Evolutionary conservation across 768 basidiomycete species (phyloP).

Genomic region (Suillus lakei): DNA sequence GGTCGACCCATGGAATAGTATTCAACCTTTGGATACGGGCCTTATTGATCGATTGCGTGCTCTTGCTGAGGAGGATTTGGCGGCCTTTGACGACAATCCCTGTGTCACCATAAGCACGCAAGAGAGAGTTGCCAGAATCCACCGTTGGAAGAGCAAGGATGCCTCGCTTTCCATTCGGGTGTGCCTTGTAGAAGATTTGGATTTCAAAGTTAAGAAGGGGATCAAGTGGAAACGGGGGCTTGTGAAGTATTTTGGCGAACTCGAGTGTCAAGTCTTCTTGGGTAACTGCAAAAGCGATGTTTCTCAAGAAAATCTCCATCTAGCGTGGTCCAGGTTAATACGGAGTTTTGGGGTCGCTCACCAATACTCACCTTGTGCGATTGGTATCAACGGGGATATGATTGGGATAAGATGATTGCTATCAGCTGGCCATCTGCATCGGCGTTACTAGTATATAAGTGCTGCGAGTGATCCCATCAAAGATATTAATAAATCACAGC

Average conservation of each 20-base stretch:
- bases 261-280: constrained; percentile 37
- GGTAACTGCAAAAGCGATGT: constrained; percentile 31
- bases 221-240: constrained; percentile 33
- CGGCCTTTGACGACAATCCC: constrained; percentile 35
- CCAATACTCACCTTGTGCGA: constrained; percentile 24
- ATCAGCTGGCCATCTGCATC: neutral
- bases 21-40: constrained; percentile 29
- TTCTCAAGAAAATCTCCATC: constrained; percentile 43
- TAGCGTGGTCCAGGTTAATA: neutral
- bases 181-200: constrained; percentile 29
- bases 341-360: neutral
- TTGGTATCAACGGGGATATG: neutral
- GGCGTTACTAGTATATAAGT: constrained; percentile 1
- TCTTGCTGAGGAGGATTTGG: constrained; percentile 23
- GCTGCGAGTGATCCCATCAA: neutral
- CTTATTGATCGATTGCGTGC: constrained; percentile 25
- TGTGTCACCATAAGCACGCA: constrained; percentile 27
- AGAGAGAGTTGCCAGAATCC: constrained; percentile 26
- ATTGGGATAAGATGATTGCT: neutral
- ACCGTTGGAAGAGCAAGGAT: constrained; percentile 36
- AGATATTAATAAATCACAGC: constrained; percentile 5
- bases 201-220: constrained; percentile 39
- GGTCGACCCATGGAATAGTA: constrained; percentile 36
- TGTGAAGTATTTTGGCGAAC: constrained; percentile 39
- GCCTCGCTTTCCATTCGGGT: constrained; percentile 30